phyloP scores from a whole-genome alignment of 73 alveolate genomes.

The Tetrahymena thermophila region DNA sequence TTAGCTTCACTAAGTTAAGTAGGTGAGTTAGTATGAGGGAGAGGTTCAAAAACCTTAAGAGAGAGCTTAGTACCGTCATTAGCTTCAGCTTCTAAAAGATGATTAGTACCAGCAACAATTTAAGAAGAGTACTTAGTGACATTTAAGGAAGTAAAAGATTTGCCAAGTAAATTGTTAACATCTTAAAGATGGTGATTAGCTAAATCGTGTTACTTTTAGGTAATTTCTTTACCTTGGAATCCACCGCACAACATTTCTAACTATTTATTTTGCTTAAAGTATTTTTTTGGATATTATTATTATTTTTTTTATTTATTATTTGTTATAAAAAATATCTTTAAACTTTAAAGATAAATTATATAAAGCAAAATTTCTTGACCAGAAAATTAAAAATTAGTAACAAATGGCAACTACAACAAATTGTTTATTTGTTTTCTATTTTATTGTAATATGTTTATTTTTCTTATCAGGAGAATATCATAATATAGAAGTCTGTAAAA shows the following conservation, averaged over 20 bases:
- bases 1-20: background rate
- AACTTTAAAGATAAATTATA: background rate
- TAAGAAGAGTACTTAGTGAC: background rate
- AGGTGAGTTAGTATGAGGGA: background rate
- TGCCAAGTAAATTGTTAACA: background rate
- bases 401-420: background rate
- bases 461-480: background rate
- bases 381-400: background rate
- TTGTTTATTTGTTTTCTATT: background rate
- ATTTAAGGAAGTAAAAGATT: background rate
- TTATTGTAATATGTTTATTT: background rate
- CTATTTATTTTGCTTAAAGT: background rate
- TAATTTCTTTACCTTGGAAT: background rate
- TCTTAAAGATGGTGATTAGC: background rate
- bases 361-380: background rate
- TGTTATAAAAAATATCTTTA: background rate
- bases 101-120: background rate
- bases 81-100: background rate
- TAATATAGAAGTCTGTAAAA: too few relatives aligned
- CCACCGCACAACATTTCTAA: conserved; percentile 4
- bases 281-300: background rate
- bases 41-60: background rate
- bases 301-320: background rate
- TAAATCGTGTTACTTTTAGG: background rate
- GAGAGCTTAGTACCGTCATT: background rate